A percentile compares a stretch with the other conserved stretches of the same genome.
Evolutionary conservation across 352 stramenopile species (phyloP).

Genomic region (Phytophthora ramorum): DNA sequence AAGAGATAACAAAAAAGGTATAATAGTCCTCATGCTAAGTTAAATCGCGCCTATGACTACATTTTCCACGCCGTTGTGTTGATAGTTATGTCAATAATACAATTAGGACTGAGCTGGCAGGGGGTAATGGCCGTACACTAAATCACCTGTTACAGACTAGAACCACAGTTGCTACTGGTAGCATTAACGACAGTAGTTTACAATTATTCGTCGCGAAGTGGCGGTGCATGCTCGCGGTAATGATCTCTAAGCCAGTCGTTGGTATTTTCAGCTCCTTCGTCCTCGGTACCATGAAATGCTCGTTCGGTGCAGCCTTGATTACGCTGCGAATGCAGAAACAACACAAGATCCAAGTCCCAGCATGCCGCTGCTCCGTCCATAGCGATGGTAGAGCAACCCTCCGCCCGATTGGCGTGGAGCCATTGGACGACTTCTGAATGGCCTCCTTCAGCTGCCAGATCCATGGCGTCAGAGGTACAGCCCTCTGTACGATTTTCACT

Average conservation of each 20-base stretch:
- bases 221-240: background rate
- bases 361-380: background rate
- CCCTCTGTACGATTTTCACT: background rate
- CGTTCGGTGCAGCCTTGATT: background rate
- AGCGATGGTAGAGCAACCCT: background rate
- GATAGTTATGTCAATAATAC: too few species aligned
- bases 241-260: background rate
- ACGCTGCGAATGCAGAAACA: background rate
- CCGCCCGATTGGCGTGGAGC: background rate
- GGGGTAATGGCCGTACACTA: too few species aligned
- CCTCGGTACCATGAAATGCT: background rate
- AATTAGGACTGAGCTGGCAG: too few species aligned
- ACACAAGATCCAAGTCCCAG: background rate
- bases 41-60: too few species aligned
- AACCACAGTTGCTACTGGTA: too few species aligned
- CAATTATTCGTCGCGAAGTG: too few species aligned
- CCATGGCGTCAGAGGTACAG: background rate
- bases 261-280: background rate
- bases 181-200: too few species aligned
- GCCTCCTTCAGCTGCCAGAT: background rate
- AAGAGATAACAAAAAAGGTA: too few species aligned
- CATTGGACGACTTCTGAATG: background rate
- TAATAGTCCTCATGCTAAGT: too few species aligned
- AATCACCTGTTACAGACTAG: too few species aligned
- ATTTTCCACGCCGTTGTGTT: too few species aligned